These are phyloP conservation scores for Wallacemonas sp. DNA, from an alignment of 208 protist species.

Conservation along the genomic window DNA sequence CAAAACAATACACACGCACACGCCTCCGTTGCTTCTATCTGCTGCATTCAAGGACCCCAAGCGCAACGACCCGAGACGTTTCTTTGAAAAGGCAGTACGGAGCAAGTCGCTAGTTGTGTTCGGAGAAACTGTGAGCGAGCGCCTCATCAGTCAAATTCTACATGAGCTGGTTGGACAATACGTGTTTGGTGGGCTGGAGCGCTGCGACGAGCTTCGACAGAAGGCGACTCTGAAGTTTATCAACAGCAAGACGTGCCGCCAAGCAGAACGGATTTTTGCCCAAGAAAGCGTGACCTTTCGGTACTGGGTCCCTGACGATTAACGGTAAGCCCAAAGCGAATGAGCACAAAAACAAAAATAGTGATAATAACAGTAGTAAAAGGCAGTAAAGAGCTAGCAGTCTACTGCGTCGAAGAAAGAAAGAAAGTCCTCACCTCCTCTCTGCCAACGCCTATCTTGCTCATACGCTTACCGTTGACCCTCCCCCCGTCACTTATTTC, in stretches of 20 bases:
- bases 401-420: no score
- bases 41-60: conserved; percentile 20
- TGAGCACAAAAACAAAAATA: no score
- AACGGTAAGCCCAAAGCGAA: no score
- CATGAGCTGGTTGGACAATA: conserved; percentile 45
- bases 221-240: conserved; percentile 8
- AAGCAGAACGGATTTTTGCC: background rate
- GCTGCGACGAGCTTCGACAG: conserved; percentile 10
- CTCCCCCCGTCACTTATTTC: no score
- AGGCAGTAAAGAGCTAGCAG: no score
- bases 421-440: no score
- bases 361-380: no score
- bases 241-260: background rate
- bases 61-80: conserved; percentile 13
- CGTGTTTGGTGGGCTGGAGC: conserved; percentile 37
- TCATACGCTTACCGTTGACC: no score
- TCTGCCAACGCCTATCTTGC: no score
- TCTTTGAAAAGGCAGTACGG: conserved; percentile 5
- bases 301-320: background rate
- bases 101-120: conserved; percentile 29
- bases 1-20: conserved; percentile 30
- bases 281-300: conserved; percentile 3
- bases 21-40: conserved; percentile 36
- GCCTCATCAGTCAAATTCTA: conserved; percentile 25
- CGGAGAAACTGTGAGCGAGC: conserved; percentile 34